Base-by-base conservation (phyloP, 176 grass and related monocot species). In the Bothriochloa decipiens region DNA sequence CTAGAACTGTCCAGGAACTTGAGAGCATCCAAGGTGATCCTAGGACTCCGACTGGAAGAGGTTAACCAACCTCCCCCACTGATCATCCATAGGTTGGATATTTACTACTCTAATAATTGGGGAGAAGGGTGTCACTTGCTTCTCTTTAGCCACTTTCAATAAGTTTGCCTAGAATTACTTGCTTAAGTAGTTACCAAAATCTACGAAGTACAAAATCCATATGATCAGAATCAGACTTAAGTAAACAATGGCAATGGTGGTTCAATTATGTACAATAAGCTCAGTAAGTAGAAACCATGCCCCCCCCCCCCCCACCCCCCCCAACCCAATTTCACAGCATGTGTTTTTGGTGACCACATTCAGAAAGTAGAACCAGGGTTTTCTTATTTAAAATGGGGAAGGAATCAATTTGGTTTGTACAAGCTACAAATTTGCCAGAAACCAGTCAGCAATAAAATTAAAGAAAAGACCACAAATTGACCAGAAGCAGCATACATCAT, bases 331-430 rank as follows among this genome's bases (percentile, higher is more conserved):
- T 76, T 5, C 5, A 69, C 23, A 61, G 29, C 22, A 80, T 80
- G 46, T 49, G 20, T 17, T 67, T 80, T 75, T 75, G 39, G 8
- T 75, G 32, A 71, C 28, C 41, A 13, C 60, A 49, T 22, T 60
- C 16, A 74, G 50, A 84, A 81, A 32, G 62, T 53, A 69, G 13
- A 87, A 82, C 25, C 33, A 43, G 11, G 5, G 52, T 32, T 23
- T 25, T 65, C 18, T 29, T 5, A 60, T 25, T 35, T 66, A 55
- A 25, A 62, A 65, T 20, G 41, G 43, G 46, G 52, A 50, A 55
- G 36, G 53, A 61, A 50, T 57, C 26, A 7, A 71, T 75, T 14
- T 72, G 22, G 2, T 40, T 61, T 50, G 26, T 35, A 20, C 2
- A 4, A 40, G 16, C 32, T 36, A 50, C 20, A 23, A 32, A 69